phyloP scores from a whole-genome alignment of 139 green algal species.

The Micractinium conductrix region DNA sequence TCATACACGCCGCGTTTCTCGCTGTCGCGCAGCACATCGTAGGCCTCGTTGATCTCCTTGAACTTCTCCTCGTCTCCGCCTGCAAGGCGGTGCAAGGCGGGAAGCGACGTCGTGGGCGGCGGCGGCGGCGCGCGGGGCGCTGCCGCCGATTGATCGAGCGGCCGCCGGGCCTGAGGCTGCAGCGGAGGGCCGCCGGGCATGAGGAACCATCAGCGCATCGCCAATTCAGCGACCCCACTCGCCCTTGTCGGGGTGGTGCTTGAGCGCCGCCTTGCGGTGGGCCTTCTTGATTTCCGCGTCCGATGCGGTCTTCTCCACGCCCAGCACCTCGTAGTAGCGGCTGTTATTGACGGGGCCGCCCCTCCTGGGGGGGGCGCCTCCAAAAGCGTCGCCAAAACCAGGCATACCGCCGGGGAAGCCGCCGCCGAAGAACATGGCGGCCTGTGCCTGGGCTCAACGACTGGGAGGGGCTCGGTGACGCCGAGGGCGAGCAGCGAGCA shows the following conservation, averaged over 20 bases:
- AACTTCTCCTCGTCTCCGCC: conserved; percentile 96
- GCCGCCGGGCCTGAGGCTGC: too few species aligned
- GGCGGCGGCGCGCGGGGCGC: too few species aligned
- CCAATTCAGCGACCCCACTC: neutral
- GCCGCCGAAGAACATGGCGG: too few species aligned
- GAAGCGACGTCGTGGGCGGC: too few species aligned
- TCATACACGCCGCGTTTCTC: conserved; percentile 99
- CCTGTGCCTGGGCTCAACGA: too few species aligned
- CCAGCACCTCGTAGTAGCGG: conserved; percentile 94
- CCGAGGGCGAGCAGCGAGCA: too few species aligned
- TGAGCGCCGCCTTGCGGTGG: conserved; percentile 80
- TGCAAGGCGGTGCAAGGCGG: too few species aligned
- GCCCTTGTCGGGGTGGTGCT: conserved; percentile 90
- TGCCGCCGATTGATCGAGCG: too few species aligned
- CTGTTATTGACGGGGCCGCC: conserved; percentile 50
- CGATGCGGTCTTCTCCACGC: conserved; percentile 77
- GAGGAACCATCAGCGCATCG: too few species aligned
- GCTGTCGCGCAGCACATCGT: conserved; percentile 94
- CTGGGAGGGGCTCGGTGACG: too few species aligned
- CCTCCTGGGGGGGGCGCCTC: conserved; percentile 12
- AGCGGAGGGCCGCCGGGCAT: too few species aligned
- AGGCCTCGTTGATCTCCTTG: conserved; percentile 98
- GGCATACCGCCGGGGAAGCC: conserved; percentile 53
- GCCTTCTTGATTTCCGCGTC: conserved; percentile 86
- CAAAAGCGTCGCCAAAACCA: too few species aligned